A percentile compares a stretch with the other conserved stretches of the same genome.
These are phyloP conservation scores for Clarireedia hainanense DNA, from an alignment of 2,329 filamentous ascomycete species.

Conservation along the genomic window DNA sequence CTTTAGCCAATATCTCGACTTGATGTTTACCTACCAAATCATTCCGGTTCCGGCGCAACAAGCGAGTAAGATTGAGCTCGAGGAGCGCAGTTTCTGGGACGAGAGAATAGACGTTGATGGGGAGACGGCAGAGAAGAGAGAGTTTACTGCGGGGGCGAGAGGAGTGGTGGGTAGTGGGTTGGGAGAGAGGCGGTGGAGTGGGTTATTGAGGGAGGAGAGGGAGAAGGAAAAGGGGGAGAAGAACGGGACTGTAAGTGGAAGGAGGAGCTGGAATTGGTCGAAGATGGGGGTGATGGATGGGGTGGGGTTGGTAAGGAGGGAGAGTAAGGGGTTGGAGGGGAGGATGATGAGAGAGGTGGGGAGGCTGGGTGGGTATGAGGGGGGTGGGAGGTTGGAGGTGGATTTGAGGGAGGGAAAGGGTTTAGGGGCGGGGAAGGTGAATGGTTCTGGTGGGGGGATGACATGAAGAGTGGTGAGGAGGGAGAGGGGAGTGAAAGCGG, in stretches of 20 bases:
- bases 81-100: slow-evolving; percentile 5
- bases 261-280: slow-evolving; percentile 2
- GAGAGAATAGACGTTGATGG: slow-evolving; percentile 12
- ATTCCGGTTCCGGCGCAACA: background rate
- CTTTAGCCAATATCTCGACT: slow-evolving; percentile 12
- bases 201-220: background rate
- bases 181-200: slow-evolving; percentile 4
- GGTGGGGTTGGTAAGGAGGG: background rate
- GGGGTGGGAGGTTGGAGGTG: background rate
- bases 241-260: slow-evolving; percentile 3
- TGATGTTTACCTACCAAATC: slow-evolving; percentile 2
- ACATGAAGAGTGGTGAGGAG: background rate
- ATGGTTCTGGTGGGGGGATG: too few species aligned
- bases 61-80: background rate
- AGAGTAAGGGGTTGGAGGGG: background rate
- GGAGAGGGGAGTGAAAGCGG: background rate
- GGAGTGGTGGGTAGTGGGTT: background rate
- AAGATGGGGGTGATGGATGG: slow-evolving; percentile 3
- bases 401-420: background rate
- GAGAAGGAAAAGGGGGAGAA: background rate
- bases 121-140: slow-evolving; percentile 13
- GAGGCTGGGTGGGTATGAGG: slow-evolving; percentile 2
- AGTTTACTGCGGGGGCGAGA: slow-evolving; percentile 13
- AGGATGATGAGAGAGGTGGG: slow-evolving; percentile 4
- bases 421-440: background rate